Evolutionary conservation across 2,329 filamentous ascomycete genomes (phyloP).

Genomic region (Diaporthe citriasiana): DNA sequence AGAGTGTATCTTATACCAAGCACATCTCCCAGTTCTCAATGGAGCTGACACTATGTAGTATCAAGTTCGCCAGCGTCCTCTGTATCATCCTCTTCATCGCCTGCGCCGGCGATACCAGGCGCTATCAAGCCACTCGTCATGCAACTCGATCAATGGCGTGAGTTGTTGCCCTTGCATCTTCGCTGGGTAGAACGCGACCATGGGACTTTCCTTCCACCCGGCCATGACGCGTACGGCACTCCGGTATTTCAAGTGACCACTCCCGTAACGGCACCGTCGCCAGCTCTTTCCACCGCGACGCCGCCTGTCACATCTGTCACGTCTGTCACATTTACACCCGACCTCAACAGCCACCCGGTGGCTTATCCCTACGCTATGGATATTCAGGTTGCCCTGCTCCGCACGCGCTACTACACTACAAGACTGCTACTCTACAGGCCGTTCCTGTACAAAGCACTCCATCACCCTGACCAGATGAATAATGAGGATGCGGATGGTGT

Average conservation of each 20-base stretch:
- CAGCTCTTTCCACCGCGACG: not conserved
- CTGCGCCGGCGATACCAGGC: conserved; percentile 46
- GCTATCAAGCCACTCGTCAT: conserved; percentile 65
- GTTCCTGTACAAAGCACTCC: conserved; percentile 71
- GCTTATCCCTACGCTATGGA: conserved; percentile 67
- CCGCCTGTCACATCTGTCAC: not conserved
- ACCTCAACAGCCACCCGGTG: conserved; percentile 59
- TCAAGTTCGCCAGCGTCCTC: conserved; percentile 39
- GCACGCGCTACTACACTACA: conserved; percentile 71
- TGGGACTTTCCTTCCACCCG: conserved; percentile 55
- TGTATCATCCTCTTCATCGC: not conserved
- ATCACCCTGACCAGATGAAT: conserved; percentile 67
- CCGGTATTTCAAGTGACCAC: conserved; percentile 44
- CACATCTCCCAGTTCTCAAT: too few species aligned
- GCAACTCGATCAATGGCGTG: conserved; percentile 71
- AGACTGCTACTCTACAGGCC: conserved; percentile 71
- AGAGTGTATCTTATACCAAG: not conserved
- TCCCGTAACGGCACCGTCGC: conserved; percentile 44
- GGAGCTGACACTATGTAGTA: conserved; percentile 8
- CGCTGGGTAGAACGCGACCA: conserved; percentile 70
- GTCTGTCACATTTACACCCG: conserved; percentile 60
- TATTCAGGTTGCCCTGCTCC: conserved; percentile 68
- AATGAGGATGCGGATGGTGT: conserved; percentile 67
- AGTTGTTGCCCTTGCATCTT: conserved; percentile 65
- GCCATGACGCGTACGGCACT: conserved; percentile 39